Evolutionary conservation across 768 basidiomycete species (phyloP).

Genomic region (Hygrocybe punicea): DNA sequence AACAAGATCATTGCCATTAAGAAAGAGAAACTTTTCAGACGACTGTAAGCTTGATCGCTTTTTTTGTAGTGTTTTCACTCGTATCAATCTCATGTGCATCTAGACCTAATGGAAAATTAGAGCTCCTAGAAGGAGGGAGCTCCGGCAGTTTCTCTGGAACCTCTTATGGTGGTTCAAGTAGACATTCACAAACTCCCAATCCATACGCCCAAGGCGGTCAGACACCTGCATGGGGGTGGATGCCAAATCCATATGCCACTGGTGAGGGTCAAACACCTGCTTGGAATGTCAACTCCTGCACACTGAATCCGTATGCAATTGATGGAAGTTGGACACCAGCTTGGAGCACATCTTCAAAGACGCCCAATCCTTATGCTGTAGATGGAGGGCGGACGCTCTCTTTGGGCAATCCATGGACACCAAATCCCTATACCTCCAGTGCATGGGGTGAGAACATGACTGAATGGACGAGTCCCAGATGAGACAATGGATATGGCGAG

Average conservation of each 20-base stretch:
- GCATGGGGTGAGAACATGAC: background rate
- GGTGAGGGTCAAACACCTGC: constrained; percentile 50
- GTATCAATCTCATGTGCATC: constrained; percentile 6
- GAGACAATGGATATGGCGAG: constrained; percentile 19
- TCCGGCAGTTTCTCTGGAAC: constrained; percentile 16
- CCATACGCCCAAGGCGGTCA: constrained; percentile 59
- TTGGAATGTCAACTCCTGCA: constrained; percentile 17
- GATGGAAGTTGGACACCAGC: background rate
- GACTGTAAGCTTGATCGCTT: constrained; percentile 61
- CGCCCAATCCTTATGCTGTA: background rate
- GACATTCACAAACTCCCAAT: constrained; percentile 54
- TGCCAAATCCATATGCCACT: constrained; percentile 66
- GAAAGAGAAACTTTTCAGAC: constrained; percentile 69
- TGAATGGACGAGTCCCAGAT: no score
- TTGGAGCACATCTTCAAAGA: background rate
- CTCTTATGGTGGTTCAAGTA: constrained; percentile 5
- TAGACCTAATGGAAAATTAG: constrained; percentile 56
- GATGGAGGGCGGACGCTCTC: no score
- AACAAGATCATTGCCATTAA: constrained; percentile 88
- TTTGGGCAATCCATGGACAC: no score
- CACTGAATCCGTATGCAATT: constrained; percentile 9
- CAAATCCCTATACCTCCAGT: background rate
- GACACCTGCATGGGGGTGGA: constrained; percentile 64
- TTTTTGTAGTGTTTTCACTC: background rate
- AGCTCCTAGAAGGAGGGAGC: constrained; percentile 43